A percentile compares a stretch with the other conserved stretches of the same genome.
These are phyloP conservation scores for Ceriops zippeliana DNA, from an alignment of 345 rosid genomes.

Conservation along the genomic window DNA sequence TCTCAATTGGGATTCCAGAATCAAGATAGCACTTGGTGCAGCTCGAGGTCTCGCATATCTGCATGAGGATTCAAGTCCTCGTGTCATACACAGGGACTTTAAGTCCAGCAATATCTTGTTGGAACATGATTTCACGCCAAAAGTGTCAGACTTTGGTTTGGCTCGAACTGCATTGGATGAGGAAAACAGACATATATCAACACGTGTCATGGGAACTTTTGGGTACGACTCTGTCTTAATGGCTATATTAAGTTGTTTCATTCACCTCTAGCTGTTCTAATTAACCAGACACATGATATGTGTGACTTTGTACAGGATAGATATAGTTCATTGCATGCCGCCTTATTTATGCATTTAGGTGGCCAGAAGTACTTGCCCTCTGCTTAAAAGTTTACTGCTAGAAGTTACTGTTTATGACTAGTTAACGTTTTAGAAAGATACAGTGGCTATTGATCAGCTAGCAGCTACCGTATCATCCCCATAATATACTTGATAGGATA, in stretches of 20 bases:
- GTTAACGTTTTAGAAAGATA: no score
- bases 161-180: slow-evolving; percentile 91
- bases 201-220: slow-evolving; percentile 97
- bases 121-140: slow-evolving; percentile 88
- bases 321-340: neutral
- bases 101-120: slow-evolving; percentile 91
- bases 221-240: slow-evolving; percentile 46
- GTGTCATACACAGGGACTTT: slow-evolving; percentile 95
- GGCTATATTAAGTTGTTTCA: neutral
- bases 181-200: slow-evolving; percentile 84
- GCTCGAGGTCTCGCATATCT: slow-evolving; percentile 94
- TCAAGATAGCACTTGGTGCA: slow-evolving; percentile 95
- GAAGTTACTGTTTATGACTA: no score
- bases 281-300: neutral
- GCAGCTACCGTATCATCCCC: neutral
- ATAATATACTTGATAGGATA: neutral
- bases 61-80: slow-evolving; percentile 96
- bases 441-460: no score
- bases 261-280: neutral
- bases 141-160: slow-evolving; percentile 94
- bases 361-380: no score
- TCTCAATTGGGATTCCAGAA: slow-evolving; percentile 82
- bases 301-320: neutral
- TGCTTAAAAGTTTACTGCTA: no score
- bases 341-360: no score